Conservation (phyloP, 176 grass and related monocot genomes). For the Poa annua region DNA sequence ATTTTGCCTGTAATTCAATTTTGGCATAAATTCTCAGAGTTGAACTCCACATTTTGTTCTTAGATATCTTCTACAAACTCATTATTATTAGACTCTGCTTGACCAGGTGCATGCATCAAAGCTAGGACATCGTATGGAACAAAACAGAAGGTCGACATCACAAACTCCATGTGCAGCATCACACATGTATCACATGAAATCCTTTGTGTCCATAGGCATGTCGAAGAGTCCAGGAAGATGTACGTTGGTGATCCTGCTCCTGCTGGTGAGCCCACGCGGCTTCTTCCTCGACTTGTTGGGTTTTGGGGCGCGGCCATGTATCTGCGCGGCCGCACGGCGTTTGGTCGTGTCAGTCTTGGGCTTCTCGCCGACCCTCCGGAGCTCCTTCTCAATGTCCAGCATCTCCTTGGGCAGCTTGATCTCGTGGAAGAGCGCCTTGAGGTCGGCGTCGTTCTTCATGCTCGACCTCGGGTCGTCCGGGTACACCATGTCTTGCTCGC, state of each 20-base stretch:
- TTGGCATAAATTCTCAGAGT: too few species aligned
- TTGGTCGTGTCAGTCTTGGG: not conserved
- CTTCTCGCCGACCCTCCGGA: not conserved
- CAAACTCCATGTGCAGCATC: too few species aligned
- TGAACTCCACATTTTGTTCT: too few species aligned
- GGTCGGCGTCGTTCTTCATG: not conserved
- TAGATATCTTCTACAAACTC: too few species aligned
- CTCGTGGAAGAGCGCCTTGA: not conserved
- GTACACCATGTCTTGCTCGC: not conserved
- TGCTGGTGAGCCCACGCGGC: not conserved
- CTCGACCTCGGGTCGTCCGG: not conserved
- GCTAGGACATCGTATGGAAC: too few species aligned
- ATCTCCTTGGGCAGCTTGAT: conserved; percentile 2
- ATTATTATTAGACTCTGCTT: too few species aligned
- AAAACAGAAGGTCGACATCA: too few species aligned
- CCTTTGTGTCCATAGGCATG: not conserved
- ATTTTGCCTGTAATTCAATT: too few species aligned
- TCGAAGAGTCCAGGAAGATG: not conserved
- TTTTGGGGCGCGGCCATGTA: not conserved
- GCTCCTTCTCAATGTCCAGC: conserved; percentile 16
- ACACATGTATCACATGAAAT: not conserved
- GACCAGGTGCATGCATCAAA: too few species aligned
- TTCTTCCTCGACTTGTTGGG: not conserved
- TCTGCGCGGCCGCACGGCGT: not conserved
- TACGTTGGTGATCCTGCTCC: not conserved